Percentiles rank a stretch among this genome's conserved stretches.
Evolutionary conservation across 1,284 basidiomycete species (phyloP).

Genomic region (Waitea zeae): DNA sequence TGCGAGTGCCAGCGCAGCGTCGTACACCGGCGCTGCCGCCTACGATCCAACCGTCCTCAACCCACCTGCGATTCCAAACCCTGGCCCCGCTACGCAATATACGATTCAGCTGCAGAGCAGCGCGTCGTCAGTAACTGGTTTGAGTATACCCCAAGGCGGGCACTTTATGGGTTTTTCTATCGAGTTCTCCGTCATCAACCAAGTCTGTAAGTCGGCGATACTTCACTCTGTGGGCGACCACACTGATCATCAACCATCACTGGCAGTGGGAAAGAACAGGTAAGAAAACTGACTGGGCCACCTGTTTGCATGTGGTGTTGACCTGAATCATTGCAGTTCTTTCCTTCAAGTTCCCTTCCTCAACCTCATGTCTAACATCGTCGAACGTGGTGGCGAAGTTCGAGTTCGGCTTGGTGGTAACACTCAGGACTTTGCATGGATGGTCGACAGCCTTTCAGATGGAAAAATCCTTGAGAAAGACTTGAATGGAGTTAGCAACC

Average conservation of each 20-base stretch:
- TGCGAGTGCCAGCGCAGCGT: no score
- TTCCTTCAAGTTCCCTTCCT: slow-evolving; percentile 54
- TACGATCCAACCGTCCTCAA: slow-evolving; percentile 24
- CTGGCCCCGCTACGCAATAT: no score
- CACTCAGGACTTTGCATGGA: slow-evolving; percentile 45
- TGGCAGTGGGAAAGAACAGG: slow-evolving; percentile 36
- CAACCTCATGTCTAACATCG: slow-evolving; percentile 55
- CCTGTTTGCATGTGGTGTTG: no score
- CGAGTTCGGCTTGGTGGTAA: slow-evolving; percentile 61
- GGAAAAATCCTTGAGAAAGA: no score
- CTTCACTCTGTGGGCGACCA: neutral
- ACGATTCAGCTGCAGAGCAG: no score
- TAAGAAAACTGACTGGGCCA: no score
- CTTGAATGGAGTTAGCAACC: no score
- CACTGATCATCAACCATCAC: no score
- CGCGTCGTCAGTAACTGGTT: no score
- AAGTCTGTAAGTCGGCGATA: slow-evolving; percentile 17
- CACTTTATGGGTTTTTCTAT: slow-evolving; percentile 31
- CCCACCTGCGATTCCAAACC: slow-evolving; percentile 26
- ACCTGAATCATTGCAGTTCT: no score
- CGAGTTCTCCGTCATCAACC: slow-evolving; percentile 26
- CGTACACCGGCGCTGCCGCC: slow-evolving; percentile 22
- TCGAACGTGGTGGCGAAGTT: slow-evolving; percentile 38
- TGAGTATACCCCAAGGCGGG: slow-evolving; percentile 12
- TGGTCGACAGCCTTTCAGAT: slow-evolving; percentile 25